A percentile compares a stretch with the other conserved stretches of the same genome.
These are phyloP conservation scores for Avena atlantica DNA, from an alignment of 176 grass and related monocot species.

Conservation along the genomic window DNA sequence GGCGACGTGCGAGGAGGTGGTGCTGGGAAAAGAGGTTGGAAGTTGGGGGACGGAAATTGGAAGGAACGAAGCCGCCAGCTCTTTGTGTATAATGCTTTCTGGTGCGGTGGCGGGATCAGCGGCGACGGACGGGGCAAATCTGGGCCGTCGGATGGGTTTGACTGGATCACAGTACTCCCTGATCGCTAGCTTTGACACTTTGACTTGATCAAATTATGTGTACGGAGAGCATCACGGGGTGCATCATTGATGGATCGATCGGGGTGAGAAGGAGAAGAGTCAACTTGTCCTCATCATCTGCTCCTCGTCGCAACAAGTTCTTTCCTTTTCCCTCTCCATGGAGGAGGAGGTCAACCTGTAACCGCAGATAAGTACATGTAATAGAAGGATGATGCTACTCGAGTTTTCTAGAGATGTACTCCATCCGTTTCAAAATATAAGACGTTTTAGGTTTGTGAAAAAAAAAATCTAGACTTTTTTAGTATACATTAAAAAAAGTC, in stretches of 20 bases:
- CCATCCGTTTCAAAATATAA: too few species aligned
- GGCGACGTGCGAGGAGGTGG: not conserved
- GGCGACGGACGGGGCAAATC: not conserved
- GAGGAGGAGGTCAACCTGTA: not conserved
- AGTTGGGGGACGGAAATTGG: not conserved
- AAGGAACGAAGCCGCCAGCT: not conserved
- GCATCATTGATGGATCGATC: not conserved
- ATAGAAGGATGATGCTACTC: too few species aligned
- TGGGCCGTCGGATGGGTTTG: constrained; percentile 23
- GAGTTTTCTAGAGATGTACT: too few species aligned
- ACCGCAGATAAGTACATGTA: not conserved
- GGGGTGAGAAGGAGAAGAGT: not conserved
- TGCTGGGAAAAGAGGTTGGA: constrained; percentile 7
- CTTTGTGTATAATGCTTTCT: not conserved
- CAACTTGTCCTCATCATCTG: not conserved
- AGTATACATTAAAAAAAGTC: too few species aligned
- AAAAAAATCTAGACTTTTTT: too few species aligned
- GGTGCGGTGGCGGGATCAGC: not conserved
- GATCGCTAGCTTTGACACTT: not conserved
- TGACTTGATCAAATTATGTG: not conserved
- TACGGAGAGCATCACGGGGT: not conserved
- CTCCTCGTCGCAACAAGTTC: not conserved
- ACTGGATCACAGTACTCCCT: not conserved
- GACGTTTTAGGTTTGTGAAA: too few species aligned
- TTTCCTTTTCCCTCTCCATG: not conserved